Evolutionary conservation across 164 flowering plant genomes (phyloP).

Genomic region (Tetracentron sinense): DNA sequence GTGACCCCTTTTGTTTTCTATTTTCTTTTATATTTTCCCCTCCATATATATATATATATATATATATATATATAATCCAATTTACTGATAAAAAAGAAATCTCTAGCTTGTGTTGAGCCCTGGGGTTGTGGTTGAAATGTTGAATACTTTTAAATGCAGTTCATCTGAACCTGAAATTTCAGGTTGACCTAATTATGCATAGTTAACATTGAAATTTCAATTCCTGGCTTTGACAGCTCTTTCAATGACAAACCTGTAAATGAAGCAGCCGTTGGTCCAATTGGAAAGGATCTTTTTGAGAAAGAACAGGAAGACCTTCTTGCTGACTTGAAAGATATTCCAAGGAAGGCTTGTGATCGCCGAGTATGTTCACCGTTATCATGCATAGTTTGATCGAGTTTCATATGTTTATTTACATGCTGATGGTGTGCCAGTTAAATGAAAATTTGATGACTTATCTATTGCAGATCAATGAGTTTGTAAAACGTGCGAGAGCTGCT

Average conservation of each 20-base stretch:
- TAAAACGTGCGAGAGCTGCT: constrained; percentile 96
- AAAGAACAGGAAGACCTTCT: constrained; percentile 94
- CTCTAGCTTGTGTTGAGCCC: too few relatives aligned
- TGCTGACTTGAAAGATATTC: constrained; percentile 82
- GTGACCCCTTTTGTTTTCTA: too few relatives aligned
- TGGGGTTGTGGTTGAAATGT: too few relatives aligned
- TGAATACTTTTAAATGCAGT: too few relatives aligned
- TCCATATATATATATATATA: too few relatives aligned
- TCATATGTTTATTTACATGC: background rate
- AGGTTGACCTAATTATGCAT: background rate
- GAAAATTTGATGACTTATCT: background rate
- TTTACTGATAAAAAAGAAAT: too few relatives aligned
- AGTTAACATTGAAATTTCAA: constrained; percentile 5
- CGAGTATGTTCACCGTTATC: constrained; percentile 48
- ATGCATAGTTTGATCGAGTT: background rate
- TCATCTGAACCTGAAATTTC: background rate
- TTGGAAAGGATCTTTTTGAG: constrained; percentile 83
- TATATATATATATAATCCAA: too few relatives aligned
- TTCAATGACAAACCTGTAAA: constrained; percentile 92
- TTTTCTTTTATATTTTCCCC: too few relatives aligned
- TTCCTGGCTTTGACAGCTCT: constrained; percentile 51
- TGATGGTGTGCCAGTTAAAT: background rate
- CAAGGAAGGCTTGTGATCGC: constrained; percentile 97
- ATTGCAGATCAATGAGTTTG: constrained; percentile 89
- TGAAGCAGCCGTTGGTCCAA: constrained; percentile 68